A percentile compares a stretch with the other conserved stretches of the same genome.
These are phyloP conservation scores for Auriscalpium orientale DNA, from an alignment of 768 basidiomycete species.

Conservation along the genomic window DNA sequence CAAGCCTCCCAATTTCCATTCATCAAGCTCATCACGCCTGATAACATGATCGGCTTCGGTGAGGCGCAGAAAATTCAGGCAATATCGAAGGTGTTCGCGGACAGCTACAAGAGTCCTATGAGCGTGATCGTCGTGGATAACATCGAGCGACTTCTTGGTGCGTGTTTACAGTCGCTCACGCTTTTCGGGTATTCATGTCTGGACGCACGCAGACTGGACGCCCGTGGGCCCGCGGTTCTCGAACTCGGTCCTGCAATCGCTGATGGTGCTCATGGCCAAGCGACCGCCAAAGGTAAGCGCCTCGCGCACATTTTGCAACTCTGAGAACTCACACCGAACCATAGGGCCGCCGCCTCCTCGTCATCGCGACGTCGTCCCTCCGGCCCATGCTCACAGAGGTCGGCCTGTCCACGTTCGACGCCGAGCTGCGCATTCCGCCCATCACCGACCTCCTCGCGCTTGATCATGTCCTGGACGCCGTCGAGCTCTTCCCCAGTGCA, in stretches of 20 bases:
- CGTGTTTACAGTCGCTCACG: constrained; percentile 16
- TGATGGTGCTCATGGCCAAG: constrained; percentile 81
- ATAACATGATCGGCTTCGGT: constrained; percentile 94
- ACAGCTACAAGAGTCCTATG: constrained; percentile 95
- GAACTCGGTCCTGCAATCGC: constrained; percentile 83
- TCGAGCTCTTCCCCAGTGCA: constrained; percentile 61
- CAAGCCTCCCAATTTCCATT: constrained; percentile 93
- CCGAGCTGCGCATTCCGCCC: constrained; percentile 79
- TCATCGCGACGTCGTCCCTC: constrained; percentile 89
- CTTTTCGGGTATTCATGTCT: too few relatives aligned
- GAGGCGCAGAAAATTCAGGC: constrained; percentile 87
- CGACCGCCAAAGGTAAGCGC: constrained; percentile 80
- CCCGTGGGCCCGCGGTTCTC: constrained; percentile 97
- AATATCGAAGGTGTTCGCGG: constrained; percentile 87
- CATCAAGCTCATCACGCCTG: constrained; percentile 94
- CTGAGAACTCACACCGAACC: not conserved
- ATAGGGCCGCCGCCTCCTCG: constrained; percentile 78
- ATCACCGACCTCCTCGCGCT: constrained; percentile 64
- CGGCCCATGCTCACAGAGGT: constrained; percentile 80
- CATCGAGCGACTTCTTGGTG: constrained; percentile 87
- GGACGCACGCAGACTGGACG: constrained; percentile 68
- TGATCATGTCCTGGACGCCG: constrained; percentile 71
- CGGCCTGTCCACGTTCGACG: constrained; percentile 82
- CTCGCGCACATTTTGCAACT: not conserved
- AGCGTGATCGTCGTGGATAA: constrained; percentile 96